Percentiles rank a stretch among this genome's conserved stretches.
phyloP scores from a whole-genome alignment of 257 asterid genomes.

The Penstemon eatonii region DNA sequence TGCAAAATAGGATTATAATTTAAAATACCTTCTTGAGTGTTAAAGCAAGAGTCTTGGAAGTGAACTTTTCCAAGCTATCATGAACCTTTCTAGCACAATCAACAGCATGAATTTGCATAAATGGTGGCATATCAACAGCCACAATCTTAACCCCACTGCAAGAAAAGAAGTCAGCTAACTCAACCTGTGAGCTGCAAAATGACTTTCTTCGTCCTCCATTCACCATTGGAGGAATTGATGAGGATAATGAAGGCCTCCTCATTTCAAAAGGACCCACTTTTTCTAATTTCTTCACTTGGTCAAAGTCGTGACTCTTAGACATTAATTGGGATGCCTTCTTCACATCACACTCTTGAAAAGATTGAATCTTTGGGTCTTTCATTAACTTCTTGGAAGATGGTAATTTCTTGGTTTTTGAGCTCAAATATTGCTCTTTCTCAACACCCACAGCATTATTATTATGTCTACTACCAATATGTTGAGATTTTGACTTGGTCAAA shows the following conservation, averaged over 20 bases:
- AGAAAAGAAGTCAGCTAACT: constrained; percentile 69
- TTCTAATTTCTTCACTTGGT: constrained; percentile 30
- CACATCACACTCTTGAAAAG: constrained; percentile 41
- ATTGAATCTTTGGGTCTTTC: constrained; percentile 28
- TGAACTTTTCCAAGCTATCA: constrained; percentile 95
- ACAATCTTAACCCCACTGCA: constrained; percentile 75
- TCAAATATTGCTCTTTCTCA: constrained; percentile 25
- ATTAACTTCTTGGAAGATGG: constrained; percentile 5
- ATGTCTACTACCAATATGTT: constrained; percentile 34
- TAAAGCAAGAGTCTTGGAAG: constrained; percentile 82
- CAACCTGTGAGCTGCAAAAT: constrained; percentile 60
- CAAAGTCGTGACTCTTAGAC: constrained; percentile 39
- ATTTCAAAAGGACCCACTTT: constrained; percentile 25
- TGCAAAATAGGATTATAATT: neutral
- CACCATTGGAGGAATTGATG: constrained; percentile 33
- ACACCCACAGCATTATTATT: neutral
- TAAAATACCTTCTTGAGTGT: constrained; percentile 76
- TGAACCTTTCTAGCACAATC: constrained; percentile 81
- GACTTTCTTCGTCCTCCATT: constrained; percentile 66
- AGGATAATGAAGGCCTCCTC: constrained; percentile 39
- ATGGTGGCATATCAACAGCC: constrained; percentile 96
- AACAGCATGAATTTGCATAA: constrained; percentile 93
- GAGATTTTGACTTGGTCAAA: constrained; percentile 70
- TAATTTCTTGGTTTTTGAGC: constrained; percentile 48
- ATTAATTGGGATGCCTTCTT: constrained; percentile 38